phyloP scores from a whole-genome alignment of 2,329 filamentous ascomycete species.

The Sporothrix pallida region DNA sequence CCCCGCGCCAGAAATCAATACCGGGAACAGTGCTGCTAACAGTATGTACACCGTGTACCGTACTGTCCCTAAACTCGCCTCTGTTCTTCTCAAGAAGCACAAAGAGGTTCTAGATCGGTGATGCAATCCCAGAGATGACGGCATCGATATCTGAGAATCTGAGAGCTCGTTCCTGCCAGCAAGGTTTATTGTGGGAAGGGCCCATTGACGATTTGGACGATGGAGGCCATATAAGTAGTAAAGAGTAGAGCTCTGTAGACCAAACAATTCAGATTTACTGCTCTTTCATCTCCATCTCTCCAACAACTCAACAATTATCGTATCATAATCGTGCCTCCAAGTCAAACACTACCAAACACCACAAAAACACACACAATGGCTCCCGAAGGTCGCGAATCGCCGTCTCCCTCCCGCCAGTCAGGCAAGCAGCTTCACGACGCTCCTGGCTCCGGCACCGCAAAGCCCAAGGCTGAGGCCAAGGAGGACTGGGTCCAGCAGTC shows the following conservation, averaged over 20 bases:
- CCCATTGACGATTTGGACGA: neutral
- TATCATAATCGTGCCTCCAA: too few relatives aligned
- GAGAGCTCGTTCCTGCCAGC: neutral
- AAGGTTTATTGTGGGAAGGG: constrained; percentile 16
- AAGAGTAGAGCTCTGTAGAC: neutral
- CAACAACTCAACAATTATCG: neutral
- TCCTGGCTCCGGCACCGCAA: constrained; percentile 60
- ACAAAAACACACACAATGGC: constrained; percentile 53
- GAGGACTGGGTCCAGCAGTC: constrained; percentile 44
- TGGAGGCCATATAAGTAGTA: constrained; percentile 10
- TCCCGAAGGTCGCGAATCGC: constrained; percentile 74
- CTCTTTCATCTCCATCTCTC: neutral
- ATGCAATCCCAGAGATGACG: constrained; percentile 30
- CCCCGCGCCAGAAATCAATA: constrained; percentile 8
- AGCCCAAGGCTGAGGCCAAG: constrained; percentile 60
- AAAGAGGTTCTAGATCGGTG: constrained; percentile 21
- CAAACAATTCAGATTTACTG: too few relatives aligned
- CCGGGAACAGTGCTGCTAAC: neutral
- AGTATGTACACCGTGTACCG: neutral
- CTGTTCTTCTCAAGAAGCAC: neutral
- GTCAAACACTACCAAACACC: neutral
- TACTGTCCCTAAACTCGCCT: neutral
- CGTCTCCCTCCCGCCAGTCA: constrained; percentile 70
- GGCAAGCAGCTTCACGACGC: constrained; percentile 67
- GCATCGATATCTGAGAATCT: constrained; percentile 14